Evolutionary conservation across 495 filamentous ascomycete species (phyloP), one percentile per base, ranked within the genome.

Genomic region (Xylaria intraflava): DNA sequence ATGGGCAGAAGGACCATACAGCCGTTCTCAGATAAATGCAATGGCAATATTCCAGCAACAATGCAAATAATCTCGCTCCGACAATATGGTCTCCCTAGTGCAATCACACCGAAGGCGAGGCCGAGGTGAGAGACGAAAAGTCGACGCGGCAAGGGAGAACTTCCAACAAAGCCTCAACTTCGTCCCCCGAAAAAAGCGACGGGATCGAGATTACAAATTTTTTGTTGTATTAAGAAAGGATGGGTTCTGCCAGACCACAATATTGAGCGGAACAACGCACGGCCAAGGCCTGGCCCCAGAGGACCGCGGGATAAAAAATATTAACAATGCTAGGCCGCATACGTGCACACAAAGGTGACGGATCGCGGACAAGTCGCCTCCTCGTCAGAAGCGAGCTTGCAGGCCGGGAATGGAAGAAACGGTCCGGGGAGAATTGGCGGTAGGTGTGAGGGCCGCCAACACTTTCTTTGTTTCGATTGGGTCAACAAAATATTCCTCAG

Each of bases 1-100:
- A 24, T 49, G 53, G 31, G 20, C 26, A n/a, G 48, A 53, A 53
- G 50, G 38, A 50, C 41, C 29, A 17, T 43, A 17, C 9, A 40
- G 23, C 16, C 12, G 36, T 40, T 39, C 2, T 20, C 35, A 58
- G 38, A 40, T 20, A 38, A 48, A 51, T 50, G 60, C 62, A 63
- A 53, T 46, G 65, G 65, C 65, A 65, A 65, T 67, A 67, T 67
- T 63, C 51, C 65, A 67, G 65, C 65, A 67, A 48, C 65, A 57
- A 30, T 58, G 64, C 58, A 53, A 54, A 50, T 48, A 35, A 26
- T 20, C 27, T 55, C 52, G 30, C 23, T 40, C 33, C 30, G 44
- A 56, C 35, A 10, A 24, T 33, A 48, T 44, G 31, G 51, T 29
- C 43, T 31, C 35, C 30, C 43, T 40, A 39, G 20, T 35, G 38